These are phyloP conservation scores for Sistotremastrum suecicum DNA, from an alignment of 768 basidiomycete species.

Conservation along the genomic window DNA sequence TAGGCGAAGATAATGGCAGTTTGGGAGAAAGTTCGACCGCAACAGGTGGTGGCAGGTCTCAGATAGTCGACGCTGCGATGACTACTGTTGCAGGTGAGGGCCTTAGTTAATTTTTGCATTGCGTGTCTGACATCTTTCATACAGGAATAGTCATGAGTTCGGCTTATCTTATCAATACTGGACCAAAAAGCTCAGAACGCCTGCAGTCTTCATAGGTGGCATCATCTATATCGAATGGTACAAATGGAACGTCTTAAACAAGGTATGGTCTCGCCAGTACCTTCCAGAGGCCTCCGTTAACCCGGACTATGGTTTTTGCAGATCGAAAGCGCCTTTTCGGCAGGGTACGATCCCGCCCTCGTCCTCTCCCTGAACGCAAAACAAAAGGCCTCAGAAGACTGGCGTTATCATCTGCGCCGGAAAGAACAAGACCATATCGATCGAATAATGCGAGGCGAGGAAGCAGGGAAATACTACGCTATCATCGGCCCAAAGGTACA, in stretches of 20 bases:
- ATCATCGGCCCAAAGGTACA: slow-evolving; percentile 63
- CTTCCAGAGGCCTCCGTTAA: slow-evolving; percentile 1
- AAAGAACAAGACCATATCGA: slow-evolving; percentile 68
- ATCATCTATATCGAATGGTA: slow-evolving; percentile 66
- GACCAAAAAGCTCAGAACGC: neutral
- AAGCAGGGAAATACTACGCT: slow-evolving; percentile 62
- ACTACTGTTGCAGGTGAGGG: too few relatives aligned
- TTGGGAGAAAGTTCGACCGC: too few relatives aligned
- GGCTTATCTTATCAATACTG: neutral
- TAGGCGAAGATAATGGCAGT: too few relatives aligned
- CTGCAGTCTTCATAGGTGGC: slow-evolving; percentile 53
- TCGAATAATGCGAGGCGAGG: slow-evolving; percentile 59
- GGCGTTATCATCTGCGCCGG: slow-evolving; percentile 51
- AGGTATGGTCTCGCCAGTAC: slow-evolving; percentile 30
- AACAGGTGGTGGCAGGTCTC: too few relatives aligned
- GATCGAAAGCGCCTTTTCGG: slow-evolving; percentile 67
- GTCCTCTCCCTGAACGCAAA: slow-evolving; percentile 40
- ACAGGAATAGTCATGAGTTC: neutral
- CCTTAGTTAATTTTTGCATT: too few relatives aligned
- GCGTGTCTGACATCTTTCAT: too few relatives aligned
- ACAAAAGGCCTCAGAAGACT: slow-evolving; percentile 18
- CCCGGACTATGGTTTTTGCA: slow-evolving; percentile 13
- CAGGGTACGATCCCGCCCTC: slow-evolving; percentile 75
- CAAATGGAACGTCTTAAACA: slow-evolving; percentile 65
- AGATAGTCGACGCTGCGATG: too few relatives aligned